Base-by-base conservation (phyloP, 257 asterid genomes). In the Solanum clarkiae region DNA sequence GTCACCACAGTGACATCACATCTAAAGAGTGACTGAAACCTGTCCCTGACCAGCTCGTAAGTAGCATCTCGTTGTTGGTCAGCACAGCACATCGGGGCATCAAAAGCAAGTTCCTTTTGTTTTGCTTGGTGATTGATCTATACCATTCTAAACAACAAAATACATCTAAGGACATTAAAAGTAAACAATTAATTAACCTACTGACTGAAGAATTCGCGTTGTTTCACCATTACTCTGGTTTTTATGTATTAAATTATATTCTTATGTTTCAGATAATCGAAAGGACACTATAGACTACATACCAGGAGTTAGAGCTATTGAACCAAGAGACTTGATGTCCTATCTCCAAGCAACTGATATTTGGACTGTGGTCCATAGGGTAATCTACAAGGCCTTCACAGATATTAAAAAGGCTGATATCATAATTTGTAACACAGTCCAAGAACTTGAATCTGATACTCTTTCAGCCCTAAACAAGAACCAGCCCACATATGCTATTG, bases 391-490 rank as follows among this genome's bases (percentile, higher is more conserved):
- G 51, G 98, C 98, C 3, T 94, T 94, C 14, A 91, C 88, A 75
- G 95, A 90, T 32, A 85, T 92, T 0, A 91, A 90, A 42, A 89
- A 62, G 24, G 92, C 95, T 0, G 97, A 94, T 62, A 53, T 94
- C 10, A 90, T 93, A n/a, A 90, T 93, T 18, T 94, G 94, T 83
- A 94, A 94, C 91, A 90, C 95, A 0, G 94, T 94, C 13, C 90
- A 92, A 82, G 98, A 94, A 42, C 93, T 94, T 20, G 97, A 93
- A 55, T 69, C 45, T 80, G 84, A 89, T 15, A 90, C 95, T 0
- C 86, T 92, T n/a, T 90, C 93, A 0, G 97, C 94, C 17, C 86
- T 94, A 7, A 84, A 89, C 84, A 42, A 42, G 8, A 88, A 92
- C 7, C 94, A 89, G 84, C 93, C 94, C 56, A 88, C 90, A 0